Evolutionary conservation across 306 rosid genomes (phyloP), one percentile per base, ranked within the genome.

Genomic region (Sicyos edulis): DNA sequence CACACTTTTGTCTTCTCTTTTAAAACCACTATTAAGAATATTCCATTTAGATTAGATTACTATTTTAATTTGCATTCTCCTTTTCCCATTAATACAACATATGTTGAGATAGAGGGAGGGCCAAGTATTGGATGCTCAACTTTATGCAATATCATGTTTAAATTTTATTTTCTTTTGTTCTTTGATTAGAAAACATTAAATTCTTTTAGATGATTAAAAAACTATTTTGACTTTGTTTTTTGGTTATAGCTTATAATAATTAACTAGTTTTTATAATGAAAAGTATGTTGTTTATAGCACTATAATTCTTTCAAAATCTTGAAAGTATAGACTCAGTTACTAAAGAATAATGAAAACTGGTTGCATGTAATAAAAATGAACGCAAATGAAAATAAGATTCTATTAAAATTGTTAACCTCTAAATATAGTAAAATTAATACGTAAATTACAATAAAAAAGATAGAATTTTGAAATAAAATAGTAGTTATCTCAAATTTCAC

Each of bases 31-130:
- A 68, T 68, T 68, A 49, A 8, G 57, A 68, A 68, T 45, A 68
- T 68, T 68, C 72, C 72, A 47, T 68, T 68, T 49, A 22, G 72
- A 68, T 68, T 68, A 45, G 54, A 21, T 44, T 45, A 45, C 55
- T 66, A 66, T 66, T 66, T 65, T 44, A 66, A 45, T 7, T 66
- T 66, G 37, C 71, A 66, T 45, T 20, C 37, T 13, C 37, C 7
- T 47, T 65, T 66, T 22, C 14, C 54, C 19, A n/a, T 63, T 42
- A 63, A 63, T 37, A n/a, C 7, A 4, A 63, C 9, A 34, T 34
- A 16, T 7, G 21, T 19, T n/a, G 61, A 10, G 34, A 19, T 29
- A 56, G 21, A 29, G 4, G 26, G 68, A 32, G 45, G 3, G 21
- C 14, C 22, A 13, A 60, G 67, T 16, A 63, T 14, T 32, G 51